These are phyloP conservation scores for Colletotrichum chrysophilum DNA, from an alignment of 2,329 filamentous ascomycete genomes.

Conservation along the genomic window DNA sequence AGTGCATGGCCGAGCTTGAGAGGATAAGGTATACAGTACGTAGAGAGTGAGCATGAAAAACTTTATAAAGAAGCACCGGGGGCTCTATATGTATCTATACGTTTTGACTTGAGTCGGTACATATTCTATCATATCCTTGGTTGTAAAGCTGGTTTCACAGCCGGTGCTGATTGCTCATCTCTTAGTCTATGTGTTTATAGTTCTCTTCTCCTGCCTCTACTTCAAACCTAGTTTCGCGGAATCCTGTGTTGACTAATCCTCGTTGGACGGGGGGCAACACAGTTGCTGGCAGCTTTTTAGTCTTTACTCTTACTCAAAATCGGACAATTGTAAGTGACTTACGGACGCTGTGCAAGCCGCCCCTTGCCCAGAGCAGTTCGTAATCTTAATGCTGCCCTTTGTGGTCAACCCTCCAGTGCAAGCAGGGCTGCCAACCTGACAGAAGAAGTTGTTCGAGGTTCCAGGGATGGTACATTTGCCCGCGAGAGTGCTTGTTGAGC, in stretches of 20 bases:
- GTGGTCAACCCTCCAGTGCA: neutral
- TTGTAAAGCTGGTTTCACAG: neutral
- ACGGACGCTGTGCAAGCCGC: neutral
- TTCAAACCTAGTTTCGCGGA: accelerated
- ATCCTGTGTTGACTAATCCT: neutral
- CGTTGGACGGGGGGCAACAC: neutral
- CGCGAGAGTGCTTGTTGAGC: neutral
- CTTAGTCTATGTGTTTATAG: too few relatives aligned
- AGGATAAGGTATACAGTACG: too few relatives aligned
- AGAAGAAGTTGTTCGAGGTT: neutral
- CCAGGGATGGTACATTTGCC: neutral
- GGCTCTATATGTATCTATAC: too few relatives aligned
- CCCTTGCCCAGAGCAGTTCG: neutral
- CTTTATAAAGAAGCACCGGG: too few relatives aligned
- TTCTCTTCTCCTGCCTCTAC: neutral
- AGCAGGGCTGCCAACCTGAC: neutral
- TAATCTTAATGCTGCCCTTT: neutral
- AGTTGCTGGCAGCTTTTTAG: neutral
- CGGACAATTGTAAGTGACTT: too few relatives aligned
- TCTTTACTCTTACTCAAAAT: too few relatives aligned
- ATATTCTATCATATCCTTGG: neutral
- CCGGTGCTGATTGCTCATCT: neutral
- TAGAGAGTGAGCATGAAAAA: too few relatives aligned
- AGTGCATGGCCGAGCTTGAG: too few relatives aligned
- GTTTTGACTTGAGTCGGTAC: too few relatives aligned